Evolutionary conservation across 495 filamentous ascomycete species (phyloP).

Genomic region (Viridothelium virens): DNA sequence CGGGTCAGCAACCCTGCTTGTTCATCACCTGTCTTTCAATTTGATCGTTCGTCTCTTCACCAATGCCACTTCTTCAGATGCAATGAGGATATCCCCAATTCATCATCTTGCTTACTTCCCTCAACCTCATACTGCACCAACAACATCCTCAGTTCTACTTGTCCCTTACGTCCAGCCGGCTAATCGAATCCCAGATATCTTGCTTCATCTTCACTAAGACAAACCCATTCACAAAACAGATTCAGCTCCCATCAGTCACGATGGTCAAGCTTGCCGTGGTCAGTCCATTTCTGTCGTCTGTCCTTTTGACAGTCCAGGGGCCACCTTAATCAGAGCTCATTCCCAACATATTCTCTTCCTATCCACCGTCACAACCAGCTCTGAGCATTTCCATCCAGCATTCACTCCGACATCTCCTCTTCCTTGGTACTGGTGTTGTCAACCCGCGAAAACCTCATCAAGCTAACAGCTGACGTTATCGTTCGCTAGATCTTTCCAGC

Average conservation of each 20-base stretch:
- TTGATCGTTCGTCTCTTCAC: not conserved
- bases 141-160: not conserved
- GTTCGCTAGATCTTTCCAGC: not conserved
- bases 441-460: not conserved
- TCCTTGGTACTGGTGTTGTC: too few species aligned
- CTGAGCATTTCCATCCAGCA: not conserved
- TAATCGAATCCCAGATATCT: not conserved
- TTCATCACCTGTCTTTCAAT: not conserved
- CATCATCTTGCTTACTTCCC: not conserved
- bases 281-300: not conserved
- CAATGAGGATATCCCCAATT: not conserved
- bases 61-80: not conserved
- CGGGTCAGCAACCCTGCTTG: not conserved
- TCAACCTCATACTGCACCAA: not conserved
- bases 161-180: not conserved
- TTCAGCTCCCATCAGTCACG: not conserved
- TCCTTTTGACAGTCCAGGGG: not conserved
- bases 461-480: not conserved
- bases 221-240: not conserved
- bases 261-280: slow-evolving; percentile 4
- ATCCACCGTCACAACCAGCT: not conserved
- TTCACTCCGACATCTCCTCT: too few species aligned
- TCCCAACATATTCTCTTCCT: not conserved
- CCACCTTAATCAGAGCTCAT: too few species aligned
- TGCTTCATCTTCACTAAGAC: not conserved